phyloP scores from a whole-genome alignment of 2,329 filamentous ascomycete species.

The Laburnicola sp. region DNA sequence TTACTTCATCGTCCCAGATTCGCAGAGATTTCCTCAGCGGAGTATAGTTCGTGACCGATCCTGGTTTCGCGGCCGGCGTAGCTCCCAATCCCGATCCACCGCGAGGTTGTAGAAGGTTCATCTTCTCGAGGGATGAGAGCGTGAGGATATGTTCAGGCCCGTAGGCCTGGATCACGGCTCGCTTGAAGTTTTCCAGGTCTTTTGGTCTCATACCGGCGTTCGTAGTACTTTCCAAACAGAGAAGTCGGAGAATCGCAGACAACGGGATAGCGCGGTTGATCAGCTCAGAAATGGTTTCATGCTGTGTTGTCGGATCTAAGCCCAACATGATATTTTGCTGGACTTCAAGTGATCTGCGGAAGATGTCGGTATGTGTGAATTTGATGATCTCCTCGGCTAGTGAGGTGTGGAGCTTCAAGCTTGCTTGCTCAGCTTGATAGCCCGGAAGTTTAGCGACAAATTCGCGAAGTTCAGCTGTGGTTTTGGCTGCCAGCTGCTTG shows the following conservation, averaged over 20 bases:
- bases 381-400: constrained; percentile 96
- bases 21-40: constrained; percentile 83
- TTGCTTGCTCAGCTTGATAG: constrained; percentile 91
- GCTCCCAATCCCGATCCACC: constrained; percentile 53
- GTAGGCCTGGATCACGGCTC: constrained; percentile 86
- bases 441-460: constrained; percentile 93
- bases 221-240: constrained; percentile 91
- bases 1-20: constrained; percentile 93
- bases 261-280: constrained; percentile 84
- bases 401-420: constrained; percentile 86
- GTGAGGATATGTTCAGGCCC: constrained; percentile 94
- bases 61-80: constrained; percentile 37
- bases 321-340: constrained; percentile 95
- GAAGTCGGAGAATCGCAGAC: constrained; percentile 76
- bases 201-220: constrained; percentile 84
- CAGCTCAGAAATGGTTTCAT: constrained; percentile 91
- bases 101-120: constrained; percentile 76
- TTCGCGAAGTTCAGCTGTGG: constrained; percentile 86
- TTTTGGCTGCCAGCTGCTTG: constrained; percentile 77
- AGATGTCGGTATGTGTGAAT: constrained; percentile 84
- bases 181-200: constrained; percentile 87
- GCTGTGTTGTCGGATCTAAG: constrained; percentile 83
- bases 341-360: constrained; percentile 85
- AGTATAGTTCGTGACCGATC: constrained; percentile 76
- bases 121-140: constrained; percentile 82